Evolutionary conservation across 208 protist species (phyloP), one percentile per base, ranked within the genome.

Genomic region (Trypanosoma boissoni): DNA sequence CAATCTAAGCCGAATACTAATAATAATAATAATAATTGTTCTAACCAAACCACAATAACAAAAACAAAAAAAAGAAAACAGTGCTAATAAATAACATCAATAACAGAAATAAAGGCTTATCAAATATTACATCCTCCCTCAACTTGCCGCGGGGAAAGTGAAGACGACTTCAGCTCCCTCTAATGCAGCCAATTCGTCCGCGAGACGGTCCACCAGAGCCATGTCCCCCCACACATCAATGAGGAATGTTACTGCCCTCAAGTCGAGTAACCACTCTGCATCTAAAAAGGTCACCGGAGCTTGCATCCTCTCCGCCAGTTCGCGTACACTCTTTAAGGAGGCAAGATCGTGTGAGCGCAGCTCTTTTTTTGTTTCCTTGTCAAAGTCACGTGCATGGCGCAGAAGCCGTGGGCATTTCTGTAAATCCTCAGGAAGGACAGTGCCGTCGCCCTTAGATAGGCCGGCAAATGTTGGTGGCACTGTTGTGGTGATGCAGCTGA

Each of bases 151-250:
- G 16, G 86, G 86, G 67, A 80, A 92, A 10, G 86, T 92, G 36
- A 92, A 92, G 26, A 92, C 86, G 0, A 92, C 86, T 70, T 92
- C 86, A 21, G 86, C 82, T 4, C 81, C 82, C 49, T 92, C 86
- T 34, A 74, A 53, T 8, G 68, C 34, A 7, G 82, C 82, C 36
- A 92, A 69, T 55, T 88, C 80, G 50, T 92, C 86, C 5, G 84
- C 86, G 3, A 92, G 77, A 28, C 70, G 64, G 49, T 92, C 80
- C 0, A 82, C 78, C 5, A 68, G 39, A 9, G 20, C 28, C 42
- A 72, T 59, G 46, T 72, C 71, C 6, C 71, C 82, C 69, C 78
- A 85, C 26, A 88, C 82, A 51, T 88, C 61, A 21, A 93, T 80
- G 18, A 93, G 73, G 62, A 93, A 93, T 16, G 86, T 93, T 12